Evolutionary conservation across 192 early-diverging fungal species (phyloP).

Genomic region (Rhizophagus prolifer): DNA sequence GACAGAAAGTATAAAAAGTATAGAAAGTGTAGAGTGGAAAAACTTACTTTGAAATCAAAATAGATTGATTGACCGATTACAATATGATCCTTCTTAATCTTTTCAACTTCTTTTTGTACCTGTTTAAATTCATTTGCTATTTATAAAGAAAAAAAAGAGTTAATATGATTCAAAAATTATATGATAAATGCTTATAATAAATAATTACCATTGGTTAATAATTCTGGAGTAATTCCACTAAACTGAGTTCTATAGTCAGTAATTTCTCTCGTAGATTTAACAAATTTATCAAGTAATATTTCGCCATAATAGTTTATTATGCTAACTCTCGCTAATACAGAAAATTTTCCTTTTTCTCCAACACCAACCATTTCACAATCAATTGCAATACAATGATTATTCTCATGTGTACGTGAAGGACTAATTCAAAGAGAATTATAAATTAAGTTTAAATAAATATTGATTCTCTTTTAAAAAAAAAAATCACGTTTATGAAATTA

Average conservation of each 20-base stretch:
- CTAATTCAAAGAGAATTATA: not conserved
- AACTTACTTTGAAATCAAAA: constrained; percentile 60
- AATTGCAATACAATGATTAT: constrained; percentile 59
- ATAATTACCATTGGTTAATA: not conserved
- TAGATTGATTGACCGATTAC: constrained; percentile 73
- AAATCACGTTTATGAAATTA: not conserved
- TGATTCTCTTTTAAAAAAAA: not conserved
- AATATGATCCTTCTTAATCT: constrained; percentile 64
- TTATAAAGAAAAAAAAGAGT: too few species aligned
- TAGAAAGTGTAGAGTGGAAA: not conserved
- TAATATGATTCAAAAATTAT: not conserved
- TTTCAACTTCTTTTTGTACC: constrained; percentile 65
- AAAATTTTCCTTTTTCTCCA: constrained; percentile 59
- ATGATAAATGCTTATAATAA: not conserved
- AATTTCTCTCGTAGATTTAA: constrained; percentile 61
- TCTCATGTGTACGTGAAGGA: not conserved
- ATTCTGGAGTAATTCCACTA: constrained; percentile 55
- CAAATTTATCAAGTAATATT: constrained; percentile 65
- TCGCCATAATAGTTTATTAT: constrained; percentile 79
- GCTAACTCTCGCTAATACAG: constrained; percentile 68
- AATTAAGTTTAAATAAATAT: too few species aligned
- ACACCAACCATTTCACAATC: constrained; percentile 91
- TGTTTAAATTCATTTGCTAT: constrained; percentile 53
- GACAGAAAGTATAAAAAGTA: too few species aligned
- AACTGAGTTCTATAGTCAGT: constrained; percentile 78